Evolutionary conservation across 2,329 filamentous ascomycete genomes (phyloP), one percentile per base, ranked within the genome.

Genomic region (Chrysoporthe puriensis): DNA sequence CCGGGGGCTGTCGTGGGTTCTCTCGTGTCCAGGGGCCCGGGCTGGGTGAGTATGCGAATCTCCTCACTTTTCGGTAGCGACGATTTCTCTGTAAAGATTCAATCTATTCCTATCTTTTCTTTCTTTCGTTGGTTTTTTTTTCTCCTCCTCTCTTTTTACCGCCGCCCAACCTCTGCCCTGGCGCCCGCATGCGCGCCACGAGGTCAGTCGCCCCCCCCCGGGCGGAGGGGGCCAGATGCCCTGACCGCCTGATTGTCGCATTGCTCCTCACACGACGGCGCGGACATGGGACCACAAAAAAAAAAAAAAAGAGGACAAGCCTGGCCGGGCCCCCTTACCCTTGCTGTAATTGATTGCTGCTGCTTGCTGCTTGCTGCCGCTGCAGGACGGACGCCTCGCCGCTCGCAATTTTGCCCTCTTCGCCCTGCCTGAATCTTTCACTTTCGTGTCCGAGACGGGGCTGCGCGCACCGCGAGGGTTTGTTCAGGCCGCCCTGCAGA

Each of bases 221-320:
- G 44, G 44, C 14, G 46, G 9, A 21, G 21, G 50, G 50, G 50
- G 50, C 50, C 50, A 54, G 50, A 54, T 54, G 50, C 50, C 16
- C 50, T 32, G 50, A 54, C 50, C 50, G 50, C 50, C 50, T 54
- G 50, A 54, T 54, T 54, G 16, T 32, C 32, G 50, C 26, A 34
- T 16, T 16, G 50, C 50, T 54, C 50, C 26, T 34, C 50, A 32
- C 50, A 54, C 50, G 4, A 54, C 26, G n/a, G 26, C 21, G 3
- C 50, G 13, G 32, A 54, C 50, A 54, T 54, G 50, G 50, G 50
- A 34, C 50, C 50, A 54, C 21, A 54, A 34, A n/a, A 54, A 7
- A n/a, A 18, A n/a, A n/a, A 6, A 8, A 48, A 18, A 26, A 50
- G 21, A 50, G n/a, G 18, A 18, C 46, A 50, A 18, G 48, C 48